These are phyloP conservation scores for Fusarium liriodendri DNA, from an alignment of 2,329 filamentous ascomycete species.

Conservation along the genomic window DNA sequence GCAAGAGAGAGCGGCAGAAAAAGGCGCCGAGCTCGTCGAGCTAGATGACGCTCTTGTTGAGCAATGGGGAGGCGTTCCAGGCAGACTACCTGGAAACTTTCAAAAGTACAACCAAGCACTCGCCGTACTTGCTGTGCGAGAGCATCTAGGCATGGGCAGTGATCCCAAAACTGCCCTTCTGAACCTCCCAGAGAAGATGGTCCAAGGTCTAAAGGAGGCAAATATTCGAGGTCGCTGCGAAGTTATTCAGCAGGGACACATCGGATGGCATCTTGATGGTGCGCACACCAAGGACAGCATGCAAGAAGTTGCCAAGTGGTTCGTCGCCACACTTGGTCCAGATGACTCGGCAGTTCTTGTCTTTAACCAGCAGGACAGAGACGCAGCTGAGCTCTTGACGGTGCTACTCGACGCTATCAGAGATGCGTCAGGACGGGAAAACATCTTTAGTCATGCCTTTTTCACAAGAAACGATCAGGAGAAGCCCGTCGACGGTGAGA, in stretches of 20 bases:
- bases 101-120: conserved; percentile 70
- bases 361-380: conserved; percentile 93
- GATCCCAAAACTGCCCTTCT: conserved; percentile 37
- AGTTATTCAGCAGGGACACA: conserved; percentile 61
- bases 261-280: conserved; percentile 86
- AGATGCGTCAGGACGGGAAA: conserved; percentile 49
- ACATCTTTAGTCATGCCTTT: conserved; percentile 76
- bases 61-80: conserved; percentile 55
- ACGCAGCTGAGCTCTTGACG: conserved; percentile 74
- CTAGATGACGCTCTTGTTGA: conserved; percentile 53
- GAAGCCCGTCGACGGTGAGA: conserved; percentile 44
- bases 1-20: conserved; percentile 68
- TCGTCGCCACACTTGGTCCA: conserved; percentile 61
- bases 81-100: conserved; percentile 61
- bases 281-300: conserved; percentile 91
- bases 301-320: conserved; percentile 81
- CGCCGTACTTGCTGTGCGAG: conserved; percentile 65
- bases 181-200: conserved; percentile 59
- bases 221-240: conserved; percentile 84
- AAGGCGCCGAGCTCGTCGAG: conserved; percentile 58
- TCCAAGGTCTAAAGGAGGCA: conserved; percentile 73
- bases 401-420: conserved; percentile 69
- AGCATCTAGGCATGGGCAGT: conserved; percentile 61
- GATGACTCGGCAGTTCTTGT: conserved; percentile 67
- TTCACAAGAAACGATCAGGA: conserved; percentile 80